These are phyloP conservation scores for Irpex lacteus DNA, from an alignment of 1,284 basidiomycete genomes.

Conservation along the genomic window DNA sequence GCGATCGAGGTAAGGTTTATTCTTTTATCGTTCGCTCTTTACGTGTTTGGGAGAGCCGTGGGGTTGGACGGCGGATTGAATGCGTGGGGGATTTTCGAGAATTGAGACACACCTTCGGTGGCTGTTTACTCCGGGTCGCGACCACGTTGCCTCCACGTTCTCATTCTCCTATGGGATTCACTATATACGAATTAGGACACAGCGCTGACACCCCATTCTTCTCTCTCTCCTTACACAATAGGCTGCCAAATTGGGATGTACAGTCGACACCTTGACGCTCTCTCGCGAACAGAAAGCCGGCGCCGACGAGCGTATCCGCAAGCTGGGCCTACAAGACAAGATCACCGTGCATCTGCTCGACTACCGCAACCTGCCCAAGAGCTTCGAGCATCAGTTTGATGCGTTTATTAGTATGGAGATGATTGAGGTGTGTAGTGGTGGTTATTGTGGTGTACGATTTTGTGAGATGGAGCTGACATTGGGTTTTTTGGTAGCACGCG, in stretches of 20 bases:
- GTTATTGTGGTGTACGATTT: too few species aligned
- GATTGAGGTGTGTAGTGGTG: slow-evolving; percentile 38
- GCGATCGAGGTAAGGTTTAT: slow-evolving; percentile 37
- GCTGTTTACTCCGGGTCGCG: too few species aligned
- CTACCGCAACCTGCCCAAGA: slow-evolving; percentile 36
- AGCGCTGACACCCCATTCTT: too few species aligned
- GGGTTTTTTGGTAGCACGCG: slow-evolving; percentile 8
- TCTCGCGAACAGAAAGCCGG: slow-evolving; percentile 45
- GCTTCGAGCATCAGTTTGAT: slow-evolving; percentile 39
- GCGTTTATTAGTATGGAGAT: slow-evolving; percentile 49
- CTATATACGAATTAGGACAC: too few species aligned
- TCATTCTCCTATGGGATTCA: not conserved
- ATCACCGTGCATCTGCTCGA: slow-evolving; percentile 48
- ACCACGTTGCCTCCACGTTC: not conserved
- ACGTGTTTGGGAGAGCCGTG: not conserved
- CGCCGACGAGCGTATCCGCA: slow-evolving; percentile 39
- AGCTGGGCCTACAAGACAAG: slow-evolving; percentile 33
- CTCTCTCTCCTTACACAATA: slow-evolving; percentile 1
- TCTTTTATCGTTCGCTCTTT: too few species aligned
- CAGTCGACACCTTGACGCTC: slow-evolving; percentile 46
- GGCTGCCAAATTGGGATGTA: slow-evolving; percentile 31
- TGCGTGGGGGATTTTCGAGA: not conserved
- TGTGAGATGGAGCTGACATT: not conserved
- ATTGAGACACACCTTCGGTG: too few species aligned
- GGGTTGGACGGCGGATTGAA: slow-evolving; percentile 5